Conservation (phyloP, 495 filamentous ascomycete genomes). For the Daldinia concentrica region DNA sequence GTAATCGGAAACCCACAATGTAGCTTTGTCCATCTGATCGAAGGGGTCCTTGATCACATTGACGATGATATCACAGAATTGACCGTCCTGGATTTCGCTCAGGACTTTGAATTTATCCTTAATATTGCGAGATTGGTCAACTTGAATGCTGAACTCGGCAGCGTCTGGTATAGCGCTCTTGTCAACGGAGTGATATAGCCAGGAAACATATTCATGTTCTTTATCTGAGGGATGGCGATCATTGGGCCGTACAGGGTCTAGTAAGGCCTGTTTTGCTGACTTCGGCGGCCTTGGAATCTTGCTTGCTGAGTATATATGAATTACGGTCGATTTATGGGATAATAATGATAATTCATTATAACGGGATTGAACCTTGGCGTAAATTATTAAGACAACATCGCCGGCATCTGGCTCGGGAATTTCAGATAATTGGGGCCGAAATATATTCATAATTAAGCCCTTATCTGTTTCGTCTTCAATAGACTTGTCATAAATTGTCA, state of each 20-base stretch:
- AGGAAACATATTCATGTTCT: constrained; percentile 53
- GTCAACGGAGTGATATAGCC: constrained; percentile 52
- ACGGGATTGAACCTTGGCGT: constrained; percentile 52
- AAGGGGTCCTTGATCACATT: constrained; percentile 75
- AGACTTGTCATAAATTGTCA: constrained; percentile 56
- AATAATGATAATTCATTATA: constrained; percentile 50
- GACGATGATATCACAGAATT: constrained; percentile 77
- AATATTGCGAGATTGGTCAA: constrained; percentile 49
- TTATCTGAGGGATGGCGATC: constrained; percentile 31
- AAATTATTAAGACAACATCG: constrained; percentile 55
- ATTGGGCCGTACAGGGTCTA: constrained; percentile 9
- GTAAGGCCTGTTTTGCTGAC: constrained; percentile 49
- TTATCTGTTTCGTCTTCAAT: constrained; percentile 38
- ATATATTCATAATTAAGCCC: constrained; percentile 54
- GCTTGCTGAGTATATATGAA: constrained; percentile 52
- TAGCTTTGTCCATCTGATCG: constrained; percentile 56
- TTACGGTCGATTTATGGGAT: constrained; percentile 45
- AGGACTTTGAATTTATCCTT: constrained; percentile 71
- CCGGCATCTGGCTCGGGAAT: constrained; percentile 52
- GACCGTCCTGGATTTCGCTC: constrained; percentile 65
- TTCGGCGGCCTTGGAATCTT: constrained; percentile 52
- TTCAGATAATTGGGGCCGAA: constrained; percentile 46
- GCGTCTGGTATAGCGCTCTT: constrained; percentile 55
- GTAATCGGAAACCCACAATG: constrained; percentile 88
- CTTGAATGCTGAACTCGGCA: constrained; percentile 54